Percentiles rank a stretch among this genome's conserved stretches.
These are phyloP conservation scores for Dipsacomyces acuminosporus DNA, from an alignment of 371 early-diverging fungal species.

Conservation along the genomic window DNA sequence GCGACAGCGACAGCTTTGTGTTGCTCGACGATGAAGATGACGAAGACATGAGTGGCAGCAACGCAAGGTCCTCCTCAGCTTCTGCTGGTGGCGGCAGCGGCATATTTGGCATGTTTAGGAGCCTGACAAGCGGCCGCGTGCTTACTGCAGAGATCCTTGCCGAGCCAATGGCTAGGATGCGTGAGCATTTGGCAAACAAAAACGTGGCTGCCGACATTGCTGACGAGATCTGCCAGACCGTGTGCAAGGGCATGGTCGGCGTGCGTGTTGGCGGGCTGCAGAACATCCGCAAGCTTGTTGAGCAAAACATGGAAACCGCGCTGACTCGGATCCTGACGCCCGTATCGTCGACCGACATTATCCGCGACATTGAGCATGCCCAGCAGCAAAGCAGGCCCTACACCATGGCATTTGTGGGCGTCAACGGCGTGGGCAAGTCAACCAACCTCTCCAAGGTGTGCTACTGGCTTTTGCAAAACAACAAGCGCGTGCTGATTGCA, in stretches of 20 bases:
- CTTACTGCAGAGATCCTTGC: conserved; percentile 51
- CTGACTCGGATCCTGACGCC: conserved; percentile 87
- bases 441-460: conserved; percentile 98
- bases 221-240: conserved; percentile 76
- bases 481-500: conserved; percentile 89
- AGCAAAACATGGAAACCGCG: conserved; percentile 73
- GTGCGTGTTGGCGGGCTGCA: conserved; percentile 72
- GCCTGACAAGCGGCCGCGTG: conserved; percentile 48
- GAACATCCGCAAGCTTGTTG: conserved; percentile 63
- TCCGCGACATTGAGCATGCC: conserved; percentile 81
- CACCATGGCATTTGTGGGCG: conserved; percentile 94
- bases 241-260: conserved; percentile 70
- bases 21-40: conserved; percentile 53
- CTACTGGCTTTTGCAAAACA: conserved; percentile 96
- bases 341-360: conserved; percentile 89
- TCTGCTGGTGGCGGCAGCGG: conserved; percentile 13
- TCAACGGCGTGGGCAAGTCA: conserved; percentile 98
- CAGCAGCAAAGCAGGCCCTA: conserved; percentile 72
- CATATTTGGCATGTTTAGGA: conserved; percentile 50
- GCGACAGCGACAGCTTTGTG: conserved; percentile 43
- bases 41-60: conserved; percentile 35
- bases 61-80: conserved; percentile 9
- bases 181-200: conserved; percentile 85
- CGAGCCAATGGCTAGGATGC: conserved; percentile 67
- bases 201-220: conserved; percentile 94